Evolutionary conservation across 1,284 basidiomycete genomes (phyloP).

Genomic region (Apiotrichum porosum): DNA sequence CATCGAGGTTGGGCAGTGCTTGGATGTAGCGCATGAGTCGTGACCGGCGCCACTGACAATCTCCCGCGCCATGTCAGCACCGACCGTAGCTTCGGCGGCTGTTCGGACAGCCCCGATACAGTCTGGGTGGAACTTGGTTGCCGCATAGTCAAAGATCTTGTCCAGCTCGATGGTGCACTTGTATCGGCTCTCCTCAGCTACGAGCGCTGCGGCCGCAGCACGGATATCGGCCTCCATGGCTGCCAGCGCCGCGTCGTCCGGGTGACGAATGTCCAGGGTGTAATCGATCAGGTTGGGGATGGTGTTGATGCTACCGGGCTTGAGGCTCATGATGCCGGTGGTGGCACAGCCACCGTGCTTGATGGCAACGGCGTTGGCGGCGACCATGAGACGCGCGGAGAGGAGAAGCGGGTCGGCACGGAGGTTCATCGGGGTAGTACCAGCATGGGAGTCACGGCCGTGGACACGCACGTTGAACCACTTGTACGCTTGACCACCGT

Average conservation of each 20-base stretch:
- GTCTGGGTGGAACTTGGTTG: constrained; percentile 6
- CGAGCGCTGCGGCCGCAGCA: constrained; percentile 1
- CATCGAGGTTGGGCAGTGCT: constrained; percentile 30
- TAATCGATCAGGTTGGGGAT: constrained; percentile 22
- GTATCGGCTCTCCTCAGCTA: background rate
- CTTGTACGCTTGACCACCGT: constrained; percentile 28
- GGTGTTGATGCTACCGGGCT: constrained; percentile 21
- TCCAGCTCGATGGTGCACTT: constrained; percentile 4
- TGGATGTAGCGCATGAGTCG: constrained; percentile 18
- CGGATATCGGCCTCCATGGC: constrained; percentile 15
- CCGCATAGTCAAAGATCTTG: constrained; percentile 11
- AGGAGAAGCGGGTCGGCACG: constrained; percentile 23
- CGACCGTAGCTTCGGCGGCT: constrained; percentile 2
- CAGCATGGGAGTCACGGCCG: constrained; percentile 28
- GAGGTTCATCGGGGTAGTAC: constrained; percentile 25
- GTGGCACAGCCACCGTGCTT: constrained; percentile 18
- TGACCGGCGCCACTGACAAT: constrained; percentile 23
- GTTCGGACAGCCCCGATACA: constrained; percentile 12
- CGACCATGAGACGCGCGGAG: constrained; percentile 13
- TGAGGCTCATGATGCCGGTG: constrained; percentile 17
- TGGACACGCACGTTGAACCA: constrained; percentile 26
- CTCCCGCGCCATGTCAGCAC: background rate
- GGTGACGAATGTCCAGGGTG: constrained; percentile 26
- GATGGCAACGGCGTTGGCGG: constrained; percentile 14
- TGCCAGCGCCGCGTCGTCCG: constrained; percentile 10